Evolutionary conservation across 2,329 filamentous ascomycete species (phyloP), one percentile per base, ranked within the genome.

Genomic region (Sarocladium brachiariae): DNA sequence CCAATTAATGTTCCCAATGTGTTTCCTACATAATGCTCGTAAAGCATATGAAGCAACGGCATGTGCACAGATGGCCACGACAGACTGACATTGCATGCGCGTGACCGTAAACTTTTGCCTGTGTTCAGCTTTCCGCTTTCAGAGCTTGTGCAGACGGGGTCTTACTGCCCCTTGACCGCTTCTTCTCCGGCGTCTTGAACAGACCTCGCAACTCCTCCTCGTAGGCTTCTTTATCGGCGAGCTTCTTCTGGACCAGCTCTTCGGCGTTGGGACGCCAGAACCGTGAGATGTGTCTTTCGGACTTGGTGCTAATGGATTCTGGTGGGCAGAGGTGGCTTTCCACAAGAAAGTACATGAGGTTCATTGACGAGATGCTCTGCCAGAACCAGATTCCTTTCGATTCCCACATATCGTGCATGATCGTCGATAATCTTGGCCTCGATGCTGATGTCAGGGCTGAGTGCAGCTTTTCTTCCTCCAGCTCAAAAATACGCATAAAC

Each of bases 371-470:
- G 16, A 55, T 19, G 19, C 52, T 38, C 49, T 48, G 39, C 57
- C 55, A 58, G 47, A 57, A 57, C 56, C 55, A 58, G 30, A 53
- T 52, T 48, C 53, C 54, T 50, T 57, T 57, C 2, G 54, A 53
- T 14, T 54, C 30, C 54, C 53, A 58, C 48, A 52, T 55, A 14
- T 56, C 49, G 19, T 54, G 41, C 53, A 57, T 56, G n/a, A 55
- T 19, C 14, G 33, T 47, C 1, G 55, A 51, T 10, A 57, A 35
- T 35, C 34, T 37, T 4, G 30, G 31, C 8, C 4, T 23, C 33
- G 18, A 6, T 11, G 18, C 31, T 4, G 16, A n/a, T n/a, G n/a
- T n/a, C 25, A 13, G 4, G 10, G 21, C 10, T 18, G 43, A 4
- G 10, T 13, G 10, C 5, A n/a, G 11, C 14, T 25, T 47, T 35